Evolutionary conservation across 208 protist species (phyloP), one percentile per base, ranked within the genome.

Genomic region (Leishmania braziliensis): DNA sequence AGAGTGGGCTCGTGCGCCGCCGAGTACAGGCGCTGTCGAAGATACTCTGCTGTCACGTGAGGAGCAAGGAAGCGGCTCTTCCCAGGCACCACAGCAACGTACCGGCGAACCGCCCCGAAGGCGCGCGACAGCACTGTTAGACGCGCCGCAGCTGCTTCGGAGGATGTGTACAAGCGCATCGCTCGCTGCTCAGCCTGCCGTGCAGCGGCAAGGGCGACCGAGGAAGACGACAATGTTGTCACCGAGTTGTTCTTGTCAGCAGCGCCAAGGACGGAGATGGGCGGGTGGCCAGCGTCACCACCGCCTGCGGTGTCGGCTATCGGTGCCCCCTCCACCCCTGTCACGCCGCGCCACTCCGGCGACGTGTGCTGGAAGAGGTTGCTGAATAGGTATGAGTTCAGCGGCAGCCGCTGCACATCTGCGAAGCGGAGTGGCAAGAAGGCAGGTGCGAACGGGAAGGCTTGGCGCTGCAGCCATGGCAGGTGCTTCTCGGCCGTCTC

Each of bases 381-480:
- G 83, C 91, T 94, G 78, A 93, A 96, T 43, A 98, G 81, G 75
- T 98, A 97, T 8, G 90, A 93, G 70, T 93, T 86, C 43, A 97
- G 84, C 26, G 87, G 82, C 26, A 96, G 72, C 14, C 84, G 83
- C 77, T 86, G 87, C 60, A 96, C 78, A 68, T 95, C 86, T 9
- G 75, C 65, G 36, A 60, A 50, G 63, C 74, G 73, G 2, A 97
- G 72, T 4, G 92, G 90, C 18, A 97, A 77, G 75, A 92, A 94
- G 6, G 91, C 85, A 4, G 92, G 73, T 0, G 93, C 91, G 46
- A 88, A 86, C 2, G 93, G 93, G 60, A 97, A 87, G 0, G 88
- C 80, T 48, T 89, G 77, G 4, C 91, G 89, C 58, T 93, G 88
- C 77, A 96, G 86, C 93, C 95, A 98, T 68, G 90, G 88, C 62